Percentiles rank a stretch among this genome's conserved stretches.
These are phyloP conservation scores for Pyronema omphalodes DNA, from an alignment of 495 filamentous ascomycete genomes.

Conservation along the genomic window DNA sequence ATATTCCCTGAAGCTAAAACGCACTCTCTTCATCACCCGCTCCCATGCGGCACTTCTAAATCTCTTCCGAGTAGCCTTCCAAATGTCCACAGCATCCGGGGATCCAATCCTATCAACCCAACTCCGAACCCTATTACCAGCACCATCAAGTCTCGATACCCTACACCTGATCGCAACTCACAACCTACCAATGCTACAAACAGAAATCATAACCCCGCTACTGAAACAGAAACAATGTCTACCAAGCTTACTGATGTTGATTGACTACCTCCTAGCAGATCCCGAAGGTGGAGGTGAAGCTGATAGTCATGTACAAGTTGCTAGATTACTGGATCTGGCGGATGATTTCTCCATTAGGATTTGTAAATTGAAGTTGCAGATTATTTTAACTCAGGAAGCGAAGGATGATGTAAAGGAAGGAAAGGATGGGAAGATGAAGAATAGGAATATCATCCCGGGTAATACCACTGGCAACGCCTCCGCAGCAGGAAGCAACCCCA, in stretches of 20 bases:
- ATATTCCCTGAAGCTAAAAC: slow-evolving; percentile 19
- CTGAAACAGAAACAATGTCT: slow-evolving; percentile 7
- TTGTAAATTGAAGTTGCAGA: slow-evolving; percentile 24
- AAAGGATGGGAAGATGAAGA: no score
- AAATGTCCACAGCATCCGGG: background rate
- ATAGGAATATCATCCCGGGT: no score
- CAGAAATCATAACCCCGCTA: slow-evolving; percentile 17
- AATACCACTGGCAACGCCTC: no score
- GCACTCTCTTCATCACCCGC: slow-evolving; percentile 10
- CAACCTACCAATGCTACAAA: slow-evolving; percentile 10
- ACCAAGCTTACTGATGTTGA: slow-evolving; percentile 13
- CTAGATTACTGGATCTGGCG: slow-evolving; percentile 19
- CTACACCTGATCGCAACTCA: slow-evolving; percentile 13
- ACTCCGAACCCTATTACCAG: slow-evolving; percentile 9
- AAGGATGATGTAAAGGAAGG: background rate
- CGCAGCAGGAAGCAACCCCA: no score
- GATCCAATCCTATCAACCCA: background rate
- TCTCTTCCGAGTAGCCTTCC: background rate
- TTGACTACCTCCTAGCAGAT: slow-evolving; percentile 19
- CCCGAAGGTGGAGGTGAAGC: slow-evolving; percentile 11
- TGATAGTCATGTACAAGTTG: slow-evolving; percentile 21
- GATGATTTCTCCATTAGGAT: slow-evolving; percentile 23
- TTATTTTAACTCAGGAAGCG: slow-evolving; percentile 13
- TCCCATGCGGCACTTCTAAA: background rate
- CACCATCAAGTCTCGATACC: slow-evolving; percentile 4